Percentiles rank a stretch among this genome's conserved stretches.
Conservation (phyloP, 768 basidiomycete species). For the Hypholoma fasciculare region DNA sequence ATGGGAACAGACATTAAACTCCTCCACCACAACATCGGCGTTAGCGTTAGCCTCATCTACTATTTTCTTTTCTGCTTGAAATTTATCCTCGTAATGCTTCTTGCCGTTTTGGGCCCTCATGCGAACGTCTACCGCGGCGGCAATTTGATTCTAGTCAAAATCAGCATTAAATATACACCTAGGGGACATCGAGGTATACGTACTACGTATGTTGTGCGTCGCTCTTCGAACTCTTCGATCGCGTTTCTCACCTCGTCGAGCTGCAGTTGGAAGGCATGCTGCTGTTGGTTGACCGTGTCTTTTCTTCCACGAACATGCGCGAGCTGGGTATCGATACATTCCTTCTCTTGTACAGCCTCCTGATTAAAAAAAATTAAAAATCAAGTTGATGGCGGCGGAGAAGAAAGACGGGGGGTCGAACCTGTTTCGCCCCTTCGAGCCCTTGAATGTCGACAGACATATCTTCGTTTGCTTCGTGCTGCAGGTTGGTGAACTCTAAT, state of each 20-base stretch:
- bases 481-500: constrained; percentile 36
- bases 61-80: constrained; percentile 46
- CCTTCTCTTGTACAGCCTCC: constrained; percentile 59
- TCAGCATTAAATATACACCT: neutral
- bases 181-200: constrained; percentile 10
- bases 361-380: constrained; percentile 22
- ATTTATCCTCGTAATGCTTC: constrained; percentile 51
- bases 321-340: constrained; percentile 46
- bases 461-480: constrained; percentile 67
- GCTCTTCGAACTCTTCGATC: constrained; percentile 51
- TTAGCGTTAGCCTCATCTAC: constrained; percentile 44
- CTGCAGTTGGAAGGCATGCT: constrained; percentile 42
- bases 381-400: neutral
- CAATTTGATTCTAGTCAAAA: constrained; percentile 44
- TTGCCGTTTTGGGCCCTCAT: constrained; percentile 49
- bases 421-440: constrained; percentile 54
- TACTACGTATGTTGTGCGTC: constrained; percentile 44
- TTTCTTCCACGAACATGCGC: constrained; percentile 44
- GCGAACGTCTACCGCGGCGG: constrained; percentile 44
- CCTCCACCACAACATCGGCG: constrained; percentile 53
- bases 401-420: constrained; percentile 24
- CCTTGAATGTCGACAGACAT: constrained; percentile 62
- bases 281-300: constrained; percentile 43
- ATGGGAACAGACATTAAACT: constrained; percentile 53
- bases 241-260: constrained; percentile 45